phyloP scores from a whole-genome alignment of 768 basidiomycete genomes.

The Auricularia auricula-judae region DNA sequence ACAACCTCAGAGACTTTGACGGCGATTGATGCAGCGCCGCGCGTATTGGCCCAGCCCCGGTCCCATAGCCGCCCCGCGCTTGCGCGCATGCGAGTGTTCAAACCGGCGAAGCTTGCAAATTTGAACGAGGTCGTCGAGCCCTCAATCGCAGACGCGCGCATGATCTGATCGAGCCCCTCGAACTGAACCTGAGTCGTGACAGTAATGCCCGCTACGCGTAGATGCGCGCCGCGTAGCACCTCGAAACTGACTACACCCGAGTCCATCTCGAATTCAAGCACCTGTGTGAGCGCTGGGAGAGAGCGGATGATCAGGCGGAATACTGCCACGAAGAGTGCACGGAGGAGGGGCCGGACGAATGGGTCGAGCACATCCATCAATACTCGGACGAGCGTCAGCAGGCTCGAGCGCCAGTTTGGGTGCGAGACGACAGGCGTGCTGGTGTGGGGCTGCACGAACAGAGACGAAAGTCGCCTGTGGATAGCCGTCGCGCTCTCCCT shows the following conservation, averaged over 20 bases:
- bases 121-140: background rate
- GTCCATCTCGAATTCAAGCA: conserved; percentile 56
- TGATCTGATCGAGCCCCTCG: conserved; percentile 32
- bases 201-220: conserved; percentile 39
- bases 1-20: conserved; percentile 38
- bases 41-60: conserved; percentile 53
- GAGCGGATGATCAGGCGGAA: conserved; percentile 50
- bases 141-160: background rate
- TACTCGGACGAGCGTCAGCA: conserved; percentile 5
- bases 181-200: conserved; percentile 47
- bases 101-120: conserved; percentile 40
- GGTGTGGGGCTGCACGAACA: background rate
- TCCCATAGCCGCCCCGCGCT: conserved; percentile 59
- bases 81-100: conserved; percentile 48
- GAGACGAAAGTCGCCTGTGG: background rate
- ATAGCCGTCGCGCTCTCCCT: conserved; percentile 8
- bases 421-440: background rate
- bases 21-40: conserved; percentile 34
- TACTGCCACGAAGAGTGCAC: conserved; percentile 37
- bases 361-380: conserved; percentile 33
- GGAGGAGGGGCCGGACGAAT: conserved; percentile 48
- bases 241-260: conserved; percentile 40
- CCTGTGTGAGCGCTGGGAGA: conserved; percentile 58
- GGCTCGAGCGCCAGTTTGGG: conserved; percentile 21
- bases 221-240: conserved; percentile 38